These are phyloP conservation scores for Begonia fuchsioides DNA, from an alignment of 306 rosid genomes.

Conservation along the genomic window DNA sequence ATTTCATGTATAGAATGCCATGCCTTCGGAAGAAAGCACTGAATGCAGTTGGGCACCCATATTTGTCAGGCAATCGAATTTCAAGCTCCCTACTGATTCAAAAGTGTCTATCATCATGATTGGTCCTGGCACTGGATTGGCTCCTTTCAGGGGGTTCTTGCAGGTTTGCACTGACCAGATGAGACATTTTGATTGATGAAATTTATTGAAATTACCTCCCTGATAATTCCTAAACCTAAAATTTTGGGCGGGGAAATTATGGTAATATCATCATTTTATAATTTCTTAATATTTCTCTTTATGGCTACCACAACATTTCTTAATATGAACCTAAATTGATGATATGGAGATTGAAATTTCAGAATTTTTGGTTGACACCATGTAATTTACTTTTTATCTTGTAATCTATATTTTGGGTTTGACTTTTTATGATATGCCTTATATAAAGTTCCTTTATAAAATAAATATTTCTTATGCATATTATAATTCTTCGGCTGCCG, in stretches of 20 bases:
- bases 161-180: constrained; percentile 38
- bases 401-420: too few species aligned
- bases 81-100: constrained; percentile 72
- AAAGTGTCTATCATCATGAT: constrained; percentile 64
- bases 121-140: constrained; percentile 99
- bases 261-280: too few species aligned
- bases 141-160: constrained; percentile 94
- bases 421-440: too few species aligned
- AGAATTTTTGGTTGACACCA: too few species aligned
- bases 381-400: too few species aligned
- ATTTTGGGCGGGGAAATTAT: too few species aligned
- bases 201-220: not conserved
- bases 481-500: constrained; percentile 3
- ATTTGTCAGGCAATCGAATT: constrained; percentile 80
- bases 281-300: too few species aligned
- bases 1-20: constrained; percentile 41
- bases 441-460: too few species aligned
- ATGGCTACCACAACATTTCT: too few species aligned
- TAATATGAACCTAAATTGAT: too few species aligned
- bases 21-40: constrained; percentile 49
- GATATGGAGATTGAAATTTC: too few species aligned
- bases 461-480: not conserved
- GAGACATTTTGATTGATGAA: too few species aligned
- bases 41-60: constrained; percentile 84
- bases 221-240: not conserved